Percentiles rank a stretch among this genome's conserved stretches.
Evolutionary conservation across 495 filamentous ascomycete genomes (phyloP).

Genomic region (Hyaloscypha finlandica): DNA sequence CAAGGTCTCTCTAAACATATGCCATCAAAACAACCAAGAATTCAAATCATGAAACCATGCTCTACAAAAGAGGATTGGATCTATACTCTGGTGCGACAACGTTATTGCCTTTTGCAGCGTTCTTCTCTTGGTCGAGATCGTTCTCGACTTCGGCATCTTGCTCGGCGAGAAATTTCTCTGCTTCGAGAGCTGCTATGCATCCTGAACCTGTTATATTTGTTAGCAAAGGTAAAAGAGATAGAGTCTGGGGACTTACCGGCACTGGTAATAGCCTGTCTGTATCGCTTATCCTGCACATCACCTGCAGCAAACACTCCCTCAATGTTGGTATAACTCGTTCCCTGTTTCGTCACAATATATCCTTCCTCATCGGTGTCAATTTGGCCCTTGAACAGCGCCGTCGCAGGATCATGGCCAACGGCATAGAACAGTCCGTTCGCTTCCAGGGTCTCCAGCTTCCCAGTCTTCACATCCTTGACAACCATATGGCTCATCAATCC

Average conservation of each 20-base stretch:
- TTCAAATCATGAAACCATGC: background rate
- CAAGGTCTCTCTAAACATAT: slow-evolving; percentile 13
- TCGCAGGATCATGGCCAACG: slow-evolving; percentile 95
- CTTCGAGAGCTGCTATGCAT: slow-evolving; percentile 92
- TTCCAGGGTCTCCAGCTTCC: slow-evolving; percentile 76
- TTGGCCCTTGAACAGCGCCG: slow-evolving; percentile 80
- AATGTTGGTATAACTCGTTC: slow-evolving; percentile 83
- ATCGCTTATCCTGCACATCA: slow-evolving; percentile 98
- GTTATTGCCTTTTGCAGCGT: slow-evolving; percentile 35
- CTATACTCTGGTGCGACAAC: slow-evolving; percentile 60
- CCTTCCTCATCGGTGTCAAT: slow-evolving; percentile 81
- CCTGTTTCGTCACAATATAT: slow-evolving; percentile 87
- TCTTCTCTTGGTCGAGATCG: slow-evolving; percentile 34
- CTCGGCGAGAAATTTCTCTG: slow-evolving; percentile 88
- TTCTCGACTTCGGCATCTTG: slow-evolving; percentile 56
- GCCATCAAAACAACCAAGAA: slow-evolving; percentile 5
- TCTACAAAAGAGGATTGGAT: slow-evolving; percentile 63
- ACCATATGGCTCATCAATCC: slow-evolving; percentile 84
- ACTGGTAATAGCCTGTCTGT: slow-evolving; percentile 96
- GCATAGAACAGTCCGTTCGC: slow-evolving; percentile 98
- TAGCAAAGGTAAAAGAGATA: slow-evolving; percentile 31
- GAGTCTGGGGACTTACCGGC: slow-evolving; percentile 66
- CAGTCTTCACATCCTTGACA: slow-evolving; percentile 76
- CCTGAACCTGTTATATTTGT: slow-evolving; percentile 68
- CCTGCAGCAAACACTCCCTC: slow-evolving; percentile 96